Conservation (phyloP, 805 yeast species). For the Maudiozyma turicensis region DNA sequence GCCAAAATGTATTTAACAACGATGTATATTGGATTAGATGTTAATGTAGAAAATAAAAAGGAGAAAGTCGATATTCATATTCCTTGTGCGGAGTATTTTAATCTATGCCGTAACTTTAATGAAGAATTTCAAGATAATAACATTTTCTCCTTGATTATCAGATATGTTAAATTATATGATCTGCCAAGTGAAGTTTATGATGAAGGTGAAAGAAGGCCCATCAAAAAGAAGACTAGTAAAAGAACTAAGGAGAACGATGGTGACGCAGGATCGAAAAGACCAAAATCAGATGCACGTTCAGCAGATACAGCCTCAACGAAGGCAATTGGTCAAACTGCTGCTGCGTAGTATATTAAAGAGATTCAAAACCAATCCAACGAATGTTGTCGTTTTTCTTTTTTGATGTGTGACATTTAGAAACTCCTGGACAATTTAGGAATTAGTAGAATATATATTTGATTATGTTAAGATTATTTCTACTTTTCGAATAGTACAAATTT, state of each 20-base stretch:
- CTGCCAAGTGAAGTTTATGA: constrained; percentile 76
- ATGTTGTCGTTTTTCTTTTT: too few species aligned
- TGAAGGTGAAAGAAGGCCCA: constrained; percentile 72
- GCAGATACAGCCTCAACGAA: background rate
- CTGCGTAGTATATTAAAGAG: background rate
- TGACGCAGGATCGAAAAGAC: constrained; percentile 22
- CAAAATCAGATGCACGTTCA: constrained; percentile 20
- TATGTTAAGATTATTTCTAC: too few species aligned
- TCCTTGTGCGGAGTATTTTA: constrained; percentile 85
- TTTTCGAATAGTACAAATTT: too few species aligned
- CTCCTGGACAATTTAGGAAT: too few species aligned
- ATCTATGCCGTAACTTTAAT: constrained; percentile 64
- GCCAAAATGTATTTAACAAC: constrained; percentile 54
- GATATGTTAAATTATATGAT: constrained; percentile 67
- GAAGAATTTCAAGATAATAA: constrained; percentile 52
- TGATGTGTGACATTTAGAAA: background rate
- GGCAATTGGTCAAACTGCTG: background rate
- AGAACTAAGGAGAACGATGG: constrained; percentile 21
- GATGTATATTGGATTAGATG: constrained; percentile 68
- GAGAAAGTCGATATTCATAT: constrained; percentile 73
- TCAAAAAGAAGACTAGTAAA: constrained; percentile 45
- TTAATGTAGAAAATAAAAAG: constrained; percentile 38
- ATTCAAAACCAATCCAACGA: too few species aligned
- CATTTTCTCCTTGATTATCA: constrained; percentile 47
- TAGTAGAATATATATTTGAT: too few species aligned